Conservation (phyloP, 1,284 basidiomycete species). For the Ganoderma sp. region DNA sequence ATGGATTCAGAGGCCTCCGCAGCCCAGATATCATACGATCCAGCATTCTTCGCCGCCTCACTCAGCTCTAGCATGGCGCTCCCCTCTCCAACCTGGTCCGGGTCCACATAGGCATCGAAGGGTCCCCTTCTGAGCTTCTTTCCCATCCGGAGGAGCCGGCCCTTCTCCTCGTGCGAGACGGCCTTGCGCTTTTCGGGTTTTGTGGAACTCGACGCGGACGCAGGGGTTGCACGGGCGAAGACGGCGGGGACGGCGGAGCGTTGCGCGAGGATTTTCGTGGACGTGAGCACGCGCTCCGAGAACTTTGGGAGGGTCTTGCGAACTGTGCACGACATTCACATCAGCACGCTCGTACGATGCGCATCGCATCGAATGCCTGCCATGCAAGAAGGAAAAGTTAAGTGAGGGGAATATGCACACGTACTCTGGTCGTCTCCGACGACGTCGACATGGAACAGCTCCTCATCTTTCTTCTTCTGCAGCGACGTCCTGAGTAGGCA, state of each 20-base stretch:
- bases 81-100: constrained; percentile 64
- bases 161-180: constrained; percentile 71
- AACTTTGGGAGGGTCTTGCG: constrained; percentile 62
- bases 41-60: constrained; percentile 73
- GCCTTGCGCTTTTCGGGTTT: constrained; percentile 46
- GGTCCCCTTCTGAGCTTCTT: constrained; percentile 73
- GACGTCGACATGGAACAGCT: constrained; percentile 82
- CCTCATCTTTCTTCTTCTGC: constrained; percentile 69
- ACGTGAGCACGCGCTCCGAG: constrained; percentile 65
- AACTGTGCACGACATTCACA: constrained; percentile 47
- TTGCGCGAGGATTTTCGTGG: constrained; percentile 82
- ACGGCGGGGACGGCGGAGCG: constrained; percentile 89
- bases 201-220: constrained; percentile 12
- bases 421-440: constrained; percentile 79
- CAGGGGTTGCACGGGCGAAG: constrained; percentile 50
- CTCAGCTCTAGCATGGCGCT: constrained; percentile 66
- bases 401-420: constrained; percentile 32
- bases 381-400: constrained; percentile 32
- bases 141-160: constrained; percentile 74
- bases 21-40: constrained; percentile 77
- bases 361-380: constrained; percentile 40
- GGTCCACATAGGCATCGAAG: constrained; percentile 71
- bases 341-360: not conserved
- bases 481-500: constrained; percentile 53
- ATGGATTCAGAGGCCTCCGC: constrained; percentile 42